A percentile compares a stretch with the other conserved stretches of the same genome.
Conservation (phyloP, 2,329 filamentous ascomycete genomes). For the Phialocephala subalpina region DNA sequence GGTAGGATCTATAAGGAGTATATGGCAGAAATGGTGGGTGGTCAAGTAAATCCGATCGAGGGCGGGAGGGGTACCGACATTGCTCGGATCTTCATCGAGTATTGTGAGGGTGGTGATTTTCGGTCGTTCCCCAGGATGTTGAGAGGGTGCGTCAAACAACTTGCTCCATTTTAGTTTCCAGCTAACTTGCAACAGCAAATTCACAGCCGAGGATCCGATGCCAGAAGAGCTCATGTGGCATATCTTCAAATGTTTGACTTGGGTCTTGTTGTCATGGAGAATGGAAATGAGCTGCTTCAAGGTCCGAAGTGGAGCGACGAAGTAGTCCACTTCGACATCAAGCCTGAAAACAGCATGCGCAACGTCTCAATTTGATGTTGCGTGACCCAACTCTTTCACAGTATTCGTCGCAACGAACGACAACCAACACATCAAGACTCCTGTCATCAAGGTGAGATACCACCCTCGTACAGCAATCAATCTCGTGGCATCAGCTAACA, state of each 20-base stretch:
- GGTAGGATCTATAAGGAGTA: background rate
- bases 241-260: background rate
- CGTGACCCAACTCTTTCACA: background rate
- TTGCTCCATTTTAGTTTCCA: too few species aligned
- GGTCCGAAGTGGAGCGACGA: background rate
- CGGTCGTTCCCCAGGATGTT: background rate
- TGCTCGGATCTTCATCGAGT: background rate
- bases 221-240: conserved; percentile 8
- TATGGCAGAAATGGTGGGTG: background rate
- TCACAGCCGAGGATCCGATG: background rate
- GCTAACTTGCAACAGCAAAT: background rate
- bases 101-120: background rate
- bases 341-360: background rate
- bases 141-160: background rate
- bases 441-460: background rate
- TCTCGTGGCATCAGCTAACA: too few species aligned
- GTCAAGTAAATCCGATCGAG: background rate
- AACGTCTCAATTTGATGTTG: background rate
- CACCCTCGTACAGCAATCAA: too few species aligned
- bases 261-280: background rate
- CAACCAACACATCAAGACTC: background rate
- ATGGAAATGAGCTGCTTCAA: background rate
- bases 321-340: background rate
- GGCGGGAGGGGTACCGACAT: background rate
- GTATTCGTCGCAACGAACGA: background rate